A percentile compares a stretch with the other conserved stretches of the same genome.
These are phyloP conservation scores for Kazachstania psychrophila DNA, from an alignment of 805 yeast species.

Conservation along the genomic window DNA sequence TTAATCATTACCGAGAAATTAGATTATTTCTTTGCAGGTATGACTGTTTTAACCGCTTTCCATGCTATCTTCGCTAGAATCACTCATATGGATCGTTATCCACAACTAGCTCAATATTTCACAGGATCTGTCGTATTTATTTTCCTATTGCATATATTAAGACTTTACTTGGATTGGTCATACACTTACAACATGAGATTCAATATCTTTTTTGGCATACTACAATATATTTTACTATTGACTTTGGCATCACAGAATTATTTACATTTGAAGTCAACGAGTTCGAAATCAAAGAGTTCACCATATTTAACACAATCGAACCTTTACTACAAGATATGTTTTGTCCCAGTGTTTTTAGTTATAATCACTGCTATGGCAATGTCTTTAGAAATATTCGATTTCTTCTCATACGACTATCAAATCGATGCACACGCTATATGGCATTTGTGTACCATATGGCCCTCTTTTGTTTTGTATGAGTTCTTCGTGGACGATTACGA, in stretches of 20 bases:
- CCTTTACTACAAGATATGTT: conserved; percentile 20
- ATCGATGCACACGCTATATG: conserved; percentile 90
- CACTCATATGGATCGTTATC: conserved; percentile 43
- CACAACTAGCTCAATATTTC: conserved; percentile 31
- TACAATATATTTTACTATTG: conserved; percentile 49
- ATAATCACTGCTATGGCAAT: conserved; percentile 56
- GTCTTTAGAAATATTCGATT: conserved; percentile 87
- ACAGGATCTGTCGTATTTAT: conserved; percentile 37
- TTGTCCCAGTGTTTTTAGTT: conserved; percentile 46
- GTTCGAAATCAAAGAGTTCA: neutral
- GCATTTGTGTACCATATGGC: conserved; percentile 84
- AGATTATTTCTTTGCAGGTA: conserved; percentile 90
- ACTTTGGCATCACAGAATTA: conserved; percentile 29
- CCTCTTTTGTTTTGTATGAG: conserved; percentile 65
- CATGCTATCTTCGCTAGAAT: conserved; percentile 57
- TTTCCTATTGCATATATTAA: conserved; percentile 54
- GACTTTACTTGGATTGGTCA: conserved; percentile 68
- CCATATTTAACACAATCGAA: conserved; percentile 4
- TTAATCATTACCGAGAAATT: conserved; percentile 67
- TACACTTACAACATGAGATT: conserved; percentile 92
- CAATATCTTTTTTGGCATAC: conserved; percentile 66
- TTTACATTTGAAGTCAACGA: conserved; percentile 1
- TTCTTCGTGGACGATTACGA: conserved; percentile 41
- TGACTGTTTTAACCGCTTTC: conserved; percentile 73
- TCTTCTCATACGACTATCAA: conserved; percentile 58